A percentile compares a stretch with the other conserved stretches of the same genome.
Conservation (phyloP, 2,329 filamentous ascomycete genomes). For the Fusarium nodosum region DNA sequence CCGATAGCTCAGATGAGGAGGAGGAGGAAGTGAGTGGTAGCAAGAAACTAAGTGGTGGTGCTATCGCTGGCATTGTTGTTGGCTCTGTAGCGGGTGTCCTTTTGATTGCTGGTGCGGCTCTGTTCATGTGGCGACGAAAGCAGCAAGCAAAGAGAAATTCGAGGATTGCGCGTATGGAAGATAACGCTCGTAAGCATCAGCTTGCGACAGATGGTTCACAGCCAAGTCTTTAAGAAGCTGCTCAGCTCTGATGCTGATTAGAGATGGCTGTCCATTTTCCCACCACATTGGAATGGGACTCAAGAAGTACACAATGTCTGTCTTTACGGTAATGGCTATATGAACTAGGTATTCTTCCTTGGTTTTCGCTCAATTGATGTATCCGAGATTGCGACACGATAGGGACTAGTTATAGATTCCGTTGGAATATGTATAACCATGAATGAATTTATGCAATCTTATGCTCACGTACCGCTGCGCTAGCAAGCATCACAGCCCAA, state of each 20-base stretch:
- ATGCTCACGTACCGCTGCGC: not conserved
- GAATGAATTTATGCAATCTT: not conserved
- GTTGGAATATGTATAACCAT: not conserved
- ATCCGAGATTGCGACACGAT: not conserved
- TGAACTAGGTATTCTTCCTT: not conserved
- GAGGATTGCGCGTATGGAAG: slow-evolving; percentile 37
- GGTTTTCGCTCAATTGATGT: not conserved
- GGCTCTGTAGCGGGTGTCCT: slow-evolving; percentile 74
- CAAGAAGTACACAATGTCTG: not conserved
- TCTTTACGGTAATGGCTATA: not conserved
- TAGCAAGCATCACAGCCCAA: not conserved
- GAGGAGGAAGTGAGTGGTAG: slow-evolving; percentile 54
- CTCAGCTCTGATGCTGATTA: not conserved
- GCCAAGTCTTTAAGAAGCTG: not conserved
- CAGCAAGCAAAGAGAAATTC: slow-evolving; percentile 30
- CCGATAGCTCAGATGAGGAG: slow-evolving; percentile 10
- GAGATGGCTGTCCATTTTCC: not conserved
- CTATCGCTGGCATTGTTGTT: slow-evolving; percentile 81
- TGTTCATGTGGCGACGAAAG: slow-evolving; percentile 64
- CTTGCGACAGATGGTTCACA: slow-evolving; percentile 25
- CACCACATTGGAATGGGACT: not conserved
- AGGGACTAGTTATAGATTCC: not conserved
- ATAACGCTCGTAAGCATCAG: slow-evolving; percentile 38
- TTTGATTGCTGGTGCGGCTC: slow-evolving; percentile 70
- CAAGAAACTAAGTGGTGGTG: slow-evolving; percentile 76